Conservation (phyloP, 2,329 filamentous ascomycete species). For the Cladophialophora carrionii region DNA sequence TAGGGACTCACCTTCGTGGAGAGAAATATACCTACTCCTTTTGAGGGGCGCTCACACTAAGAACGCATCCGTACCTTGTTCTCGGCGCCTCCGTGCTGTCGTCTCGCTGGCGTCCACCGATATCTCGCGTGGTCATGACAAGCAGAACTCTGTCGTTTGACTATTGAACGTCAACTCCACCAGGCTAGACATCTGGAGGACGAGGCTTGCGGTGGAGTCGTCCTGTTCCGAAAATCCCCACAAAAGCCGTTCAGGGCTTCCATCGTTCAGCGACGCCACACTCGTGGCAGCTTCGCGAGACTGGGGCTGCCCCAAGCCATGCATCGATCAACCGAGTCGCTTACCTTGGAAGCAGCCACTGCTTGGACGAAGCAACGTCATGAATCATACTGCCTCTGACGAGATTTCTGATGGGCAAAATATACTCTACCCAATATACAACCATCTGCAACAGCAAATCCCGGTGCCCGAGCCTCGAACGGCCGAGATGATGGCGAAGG, state of each 20-base stretch:
- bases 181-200: neutral
- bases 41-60: neutral
- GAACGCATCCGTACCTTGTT: neutral
- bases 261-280: neutral
- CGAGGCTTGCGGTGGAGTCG: neutral
- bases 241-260: neutral
- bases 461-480: neutral
- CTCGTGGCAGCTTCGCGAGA: neutral
- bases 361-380: neutral
- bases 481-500: no score
- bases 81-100: neutral
- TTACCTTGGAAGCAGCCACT: neutral
- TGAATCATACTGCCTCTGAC: neutral
- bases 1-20: neutral
- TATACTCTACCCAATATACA: neutral
- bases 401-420: no score
- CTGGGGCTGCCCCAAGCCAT: neutral
- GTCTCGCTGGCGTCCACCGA: neutral
- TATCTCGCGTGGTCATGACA: neutral
- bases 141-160: neutral
- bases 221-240: neutral
- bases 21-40: neutral
- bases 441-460: neutral
- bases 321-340: neutral
- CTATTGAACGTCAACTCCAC: conserved; percentile 9